phyloP scores from a whole-genome alignment of 2,329 filamentous ascomycete species.

The Diatrype stigma region DNA sequence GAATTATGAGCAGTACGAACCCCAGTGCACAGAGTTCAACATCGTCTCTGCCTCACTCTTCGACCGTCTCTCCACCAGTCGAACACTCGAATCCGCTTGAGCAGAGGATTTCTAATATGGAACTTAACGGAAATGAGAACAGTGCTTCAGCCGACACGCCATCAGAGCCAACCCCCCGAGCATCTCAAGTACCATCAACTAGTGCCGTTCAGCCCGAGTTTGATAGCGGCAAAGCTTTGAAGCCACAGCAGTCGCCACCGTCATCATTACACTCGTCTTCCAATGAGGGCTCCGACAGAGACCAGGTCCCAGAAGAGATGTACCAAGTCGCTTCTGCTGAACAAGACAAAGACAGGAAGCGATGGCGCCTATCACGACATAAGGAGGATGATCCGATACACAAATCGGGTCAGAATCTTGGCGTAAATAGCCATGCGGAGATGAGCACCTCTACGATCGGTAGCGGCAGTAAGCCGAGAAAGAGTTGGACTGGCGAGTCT shows the following conservation, averaged over 20 bases:
- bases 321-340: slow-evolving; percentile 25
- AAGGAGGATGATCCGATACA: slow-evolving; percentile 54
- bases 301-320: slow-evolving; percentile 60
- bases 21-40: slow-evolving; percentile 89
- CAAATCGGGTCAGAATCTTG: slow-evolving; percentile 45
- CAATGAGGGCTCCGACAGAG: slow-evolving; percentile 78
- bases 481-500: slow-evolving; percentile 49
- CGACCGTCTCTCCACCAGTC: slow-evolving; percentile 40
- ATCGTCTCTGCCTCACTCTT: slow-evolving; percentile 59
- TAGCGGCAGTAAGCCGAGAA: slow-evolving; percentile 48
- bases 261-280: slow-evolving; percentile 72
- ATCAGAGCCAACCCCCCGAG: slow-evolving; percentile 43
- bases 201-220: slow-evolving; percentile 39
- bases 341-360: slow-evolving; percentile 63
- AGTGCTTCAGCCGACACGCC: slow-evolving; percentile 24
- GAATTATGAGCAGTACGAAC: slow-evolving; percentile 69
- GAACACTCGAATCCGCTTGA: slow-evolving; percentile 48
- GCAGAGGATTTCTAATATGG: slow-evolving; percentile 12
- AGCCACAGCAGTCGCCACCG: slow-evolving; percentile 67
- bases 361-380: slow-evolving; percentile 67
- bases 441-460: slow-evolving; percentile 65
- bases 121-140: slow-evolving; percentile 20
- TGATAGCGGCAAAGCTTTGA: slow-evolving; percentile 46
- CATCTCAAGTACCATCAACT: slow-evolving; percentile 41
- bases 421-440: slow-evolving; percentile 59